These are phyloP conservation scores for Lactifluus volemus DNA, from an alignment of 768 basidiomycete genomes.

Conservation along the genomic window DNA sequence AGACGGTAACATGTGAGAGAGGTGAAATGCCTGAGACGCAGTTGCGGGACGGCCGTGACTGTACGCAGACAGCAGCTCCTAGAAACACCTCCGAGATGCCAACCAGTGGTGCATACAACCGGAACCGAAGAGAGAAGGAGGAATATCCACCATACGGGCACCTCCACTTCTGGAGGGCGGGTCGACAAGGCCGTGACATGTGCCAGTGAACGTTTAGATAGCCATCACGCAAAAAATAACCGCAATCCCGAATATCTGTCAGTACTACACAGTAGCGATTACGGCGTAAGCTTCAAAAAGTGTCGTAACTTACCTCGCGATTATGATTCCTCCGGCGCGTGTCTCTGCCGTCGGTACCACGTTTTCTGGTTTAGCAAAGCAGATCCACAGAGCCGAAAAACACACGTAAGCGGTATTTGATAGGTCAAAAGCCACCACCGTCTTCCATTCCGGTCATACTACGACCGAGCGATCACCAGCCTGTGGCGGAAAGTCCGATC, in stretches of 20 bases:
- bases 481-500: constrained; percentile 52
- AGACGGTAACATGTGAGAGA: constrained; percentile 54
- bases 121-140: constrained; percentile 31
- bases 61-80: constrained; percentile 35
- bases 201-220: constrained; percentile 40
- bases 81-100: constrained; percentile 35
- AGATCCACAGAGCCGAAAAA: too few relatives aligned
- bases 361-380: constrained; percentile 51
- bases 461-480: constrained; percentile 53
- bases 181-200: neutral
- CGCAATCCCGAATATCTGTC: constrained; percentile 28
- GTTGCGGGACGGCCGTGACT: constrained; percentile 30
- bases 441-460: constrained; percentile 45
- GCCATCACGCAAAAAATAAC: constrained; percentile 30
- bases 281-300: too few relatives aligned
- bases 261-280: too few relatives aligned
- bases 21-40: constrained; percentile 43
- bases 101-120: constrained; percentile 1
- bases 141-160: constrained; percentile 42
- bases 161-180: neutral
- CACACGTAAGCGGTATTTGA: too few relatives aligned
- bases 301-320: too few relatives aligned
- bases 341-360: constrained; percentile 32
- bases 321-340: too few relatives aligned
- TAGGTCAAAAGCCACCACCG: constrained; percentile 31